A percentile compares a stretch with the other conserved stretches of the same genome.
phyloP scores from a whole-genome alignment of 768 basidiomycete species.

The Chalciporus pseudorubinellus region DNA sequence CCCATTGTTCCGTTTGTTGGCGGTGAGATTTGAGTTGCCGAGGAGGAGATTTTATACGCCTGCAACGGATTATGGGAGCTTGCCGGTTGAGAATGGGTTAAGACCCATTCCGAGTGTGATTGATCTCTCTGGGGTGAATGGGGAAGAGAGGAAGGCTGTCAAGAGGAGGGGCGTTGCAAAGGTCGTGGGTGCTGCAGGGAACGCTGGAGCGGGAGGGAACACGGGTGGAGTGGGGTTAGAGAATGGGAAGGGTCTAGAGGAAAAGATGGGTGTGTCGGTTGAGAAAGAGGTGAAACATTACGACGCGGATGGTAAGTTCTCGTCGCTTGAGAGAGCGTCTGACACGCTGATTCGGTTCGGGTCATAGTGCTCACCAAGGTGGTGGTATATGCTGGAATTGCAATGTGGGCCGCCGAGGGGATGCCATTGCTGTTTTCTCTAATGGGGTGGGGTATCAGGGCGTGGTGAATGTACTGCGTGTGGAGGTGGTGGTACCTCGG shows the following conservation, averaged over 20 bases:
- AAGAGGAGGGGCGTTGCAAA: constrained; percentile 19
- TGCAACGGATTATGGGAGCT: constrained; percentile 80
- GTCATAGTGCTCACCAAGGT: constrained; percentile 90
- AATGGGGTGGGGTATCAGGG: constrained; percentile 63
- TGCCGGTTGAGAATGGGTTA: constrained; percentile 58
- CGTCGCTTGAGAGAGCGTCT: background rate
- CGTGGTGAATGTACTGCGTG: constrained; percentile 35
- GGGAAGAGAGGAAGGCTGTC: constrained; percentile 36
- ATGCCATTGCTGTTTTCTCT: constrained; percentile 68
- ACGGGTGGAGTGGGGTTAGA: constrained; percentile 22
- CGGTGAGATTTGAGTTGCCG: constrained; percentile 47
- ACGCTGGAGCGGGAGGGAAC: constrained; percentile 25
- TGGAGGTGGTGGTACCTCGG: too few species aligned
- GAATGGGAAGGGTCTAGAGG: constrained; percentile 17
- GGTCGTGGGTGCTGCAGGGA: background rate
- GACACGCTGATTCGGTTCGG: background rate
- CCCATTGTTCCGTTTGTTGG: constrained; percentile 4
- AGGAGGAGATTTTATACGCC: constrained; percentile 86
- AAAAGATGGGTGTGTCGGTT: constrained; percentile 26
- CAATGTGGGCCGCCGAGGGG: constrained; percentile 56
- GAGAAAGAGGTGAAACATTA: constrained; percentile 58
- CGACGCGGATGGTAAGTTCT: constrained; percentile 74
- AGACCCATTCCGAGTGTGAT: constrained; percentile 84
- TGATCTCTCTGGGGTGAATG: constrained; percentile 60
- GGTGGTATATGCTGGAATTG: constrained; percentile 88